phyloP scores from a whole-genome alignment of 345 rosid species.

The Hibiscus mutabilis region DNA sequence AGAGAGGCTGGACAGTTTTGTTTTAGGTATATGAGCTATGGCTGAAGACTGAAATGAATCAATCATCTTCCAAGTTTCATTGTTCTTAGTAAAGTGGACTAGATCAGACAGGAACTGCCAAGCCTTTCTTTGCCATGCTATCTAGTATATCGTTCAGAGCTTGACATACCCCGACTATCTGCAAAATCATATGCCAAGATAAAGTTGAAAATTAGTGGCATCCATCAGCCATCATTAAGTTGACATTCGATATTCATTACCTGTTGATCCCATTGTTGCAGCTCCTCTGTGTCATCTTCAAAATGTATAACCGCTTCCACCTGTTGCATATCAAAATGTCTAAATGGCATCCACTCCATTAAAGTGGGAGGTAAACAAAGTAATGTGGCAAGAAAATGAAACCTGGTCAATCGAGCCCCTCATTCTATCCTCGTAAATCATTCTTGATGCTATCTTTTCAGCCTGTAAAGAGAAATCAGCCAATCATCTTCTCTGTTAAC shows the following conservation, averaged over 20 bases:
- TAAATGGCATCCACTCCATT: background rate
- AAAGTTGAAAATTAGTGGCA: background rate
- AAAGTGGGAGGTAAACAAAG: background rate
- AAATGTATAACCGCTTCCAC: conserved; percentile 97
- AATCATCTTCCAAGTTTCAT: background rate
- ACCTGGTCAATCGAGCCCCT: conserved; percentile 48
- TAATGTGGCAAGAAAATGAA: conserved; percentile 3
- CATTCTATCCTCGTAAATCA: conserved; percentile 79
- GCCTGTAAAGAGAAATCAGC: conserved; percentile 40
- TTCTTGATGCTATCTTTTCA: conserved; percentile 96
- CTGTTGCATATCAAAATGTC: conserved; percentile 24
- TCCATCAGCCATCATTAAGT: background rate
- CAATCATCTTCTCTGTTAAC: background rate
- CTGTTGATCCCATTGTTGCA: conserved; percentile 99
- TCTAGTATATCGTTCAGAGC: conserved; percentile 86
- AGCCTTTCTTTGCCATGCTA: conserved; percentile 16
- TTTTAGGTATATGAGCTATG: background rate
- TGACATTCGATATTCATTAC: conserved; percentile 19
- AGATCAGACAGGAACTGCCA: background rate
- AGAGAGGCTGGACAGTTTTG: background rate
- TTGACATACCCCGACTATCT: conserved; percentile 92
- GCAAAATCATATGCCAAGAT: conserved; percentile 16
- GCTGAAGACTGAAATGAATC: background rate
- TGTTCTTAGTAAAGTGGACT: background rate
- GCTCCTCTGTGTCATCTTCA: conserved; percentile 89